Evolutionary conservation across 2,329 filamentous ascomycete species (phyloP).

Genomic region (Dothideomycetidae sp.): DNA sequence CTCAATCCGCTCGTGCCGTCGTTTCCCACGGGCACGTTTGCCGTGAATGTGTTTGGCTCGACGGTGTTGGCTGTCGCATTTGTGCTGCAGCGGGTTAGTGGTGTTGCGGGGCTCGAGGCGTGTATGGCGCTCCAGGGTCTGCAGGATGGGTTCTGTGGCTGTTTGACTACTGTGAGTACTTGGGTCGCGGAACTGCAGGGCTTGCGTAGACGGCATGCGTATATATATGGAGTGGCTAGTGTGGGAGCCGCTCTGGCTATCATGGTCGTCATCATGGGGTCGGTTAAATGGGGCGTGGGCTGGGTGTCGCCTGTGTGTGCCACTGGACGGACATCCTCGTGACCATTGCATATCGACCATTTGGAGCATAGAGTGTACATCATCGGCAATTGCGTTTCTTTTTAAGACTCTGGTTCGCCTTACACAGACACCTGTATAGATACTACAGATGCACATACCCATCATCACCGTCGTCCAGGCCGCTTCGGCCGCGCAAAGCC

Average conservation of each 20-base stretch:
- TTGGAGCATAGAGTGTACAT: too few relatives aligned
- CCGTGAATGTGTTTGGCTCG: slow-evolving; percentile 66
- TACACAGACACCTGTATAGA: too few relatives aligned
- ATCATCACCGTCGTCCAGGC: slow-evolving; percentile 46
- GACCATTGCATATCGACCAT: too few relatives aligned
- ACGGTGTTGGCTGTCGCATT: slow-evolving; percentile 60
- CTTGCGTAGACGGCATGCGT: slow-evolving; percentile 40
- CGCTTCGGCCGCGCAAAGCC: slow-evolving; percentile 67
- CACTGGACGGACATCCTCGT: slow-evolving; percentile 13
- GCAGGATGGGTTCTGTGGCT: slow-evolving; percentile 35
- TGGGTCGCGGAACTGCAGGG: slow-evolving; percentile 33
- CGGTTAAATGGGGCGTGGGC: slow-evolving; percentile 51
- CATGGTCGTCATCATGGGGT: slow-evolving; percentile 60
- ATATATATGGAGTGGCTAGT: slow-evolving; percentile 52
- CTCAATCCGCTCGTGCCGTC: slow-evolving; percentile 53
- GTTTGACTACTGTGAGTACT: slow-evolving; percentile 34
- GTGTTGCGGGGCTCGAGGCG: slow-evolving; percentile 23
- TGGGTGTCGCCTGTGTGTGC: slow-evolving; percentile 25
- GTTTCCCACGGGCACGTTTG: slow-evolving; percentile 80
- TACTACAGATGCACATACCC: too few relatives aligned
- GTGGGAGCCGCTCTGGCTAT: slow-evolving; percentile 44
- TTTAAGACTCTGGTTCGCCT: too few relatives aligned
- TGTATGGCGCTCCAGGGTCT: slow-evolving; percentile 35
- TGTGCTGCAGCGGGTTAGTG: slow-evolving; percentile 55
- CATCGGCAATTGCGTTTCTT: too few relatives aligned